A percentile compares a stretch with the other conserved stretches of the same genome.
Conservation (phyloP, 192 early-diverging fungal genomes). For the Entomortierella beljakovae region DNA sequence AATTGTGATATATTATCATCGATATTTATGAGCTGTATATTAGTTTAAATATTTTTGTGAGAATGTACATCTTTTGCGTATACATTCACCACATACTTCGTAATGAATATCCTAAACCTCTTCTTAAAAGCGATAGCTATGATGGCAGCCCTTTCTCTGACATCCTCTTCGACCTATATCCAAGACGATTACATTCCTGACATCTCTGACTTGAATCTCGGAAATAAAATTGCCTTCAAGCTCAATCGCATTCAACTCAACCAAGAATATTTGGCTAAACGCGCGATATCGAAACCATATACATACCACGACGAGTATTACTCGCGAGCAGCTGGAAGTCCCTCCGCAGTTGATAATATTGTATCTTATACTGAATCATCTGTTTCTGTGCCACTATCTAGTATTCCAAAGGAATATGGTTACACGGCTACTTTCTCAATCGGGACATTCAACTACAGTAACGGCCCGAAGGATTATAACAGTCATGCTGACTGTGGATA, state of each 20-base stretch:
- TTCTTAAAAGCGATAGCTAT: no score
- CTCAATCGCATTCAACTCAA: slow-evolving; percentile 13
- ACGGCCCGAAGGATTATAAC: background rate
- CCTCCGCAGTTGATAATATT: background rate
- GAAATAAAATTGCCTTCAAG: background rate
- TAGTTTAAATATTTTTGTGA: no score
- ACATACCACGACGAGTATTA: background rate
- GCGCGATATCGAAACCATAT: slow-evolving; percentile 4
- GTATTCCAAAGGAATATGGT: slow-evolving; percentile 30
- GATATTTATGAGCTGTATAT: no score
- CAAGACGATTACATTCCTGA: background rate
- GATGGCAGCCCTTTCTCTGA: no score
- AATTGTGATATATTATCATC: no score
- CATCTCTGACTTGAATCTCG: background rate
- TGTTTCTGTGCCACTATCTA: slow-evolving; percentile 12
- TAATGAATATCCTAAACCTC: no score
- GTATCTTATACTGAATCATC: background rate
- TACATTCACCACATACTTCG: no score
- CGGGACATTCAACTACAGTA: slow-evolving; percentile 11
- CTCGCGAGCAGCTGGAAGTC: background rate
- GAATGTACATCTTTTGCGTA: no score
- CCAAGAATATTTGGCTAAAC: background rate
- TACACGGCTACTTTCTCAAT: slow-evolving; percentile 36
- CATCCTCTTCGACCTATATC: background rate
- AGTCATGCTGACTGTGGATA: background rate